phyloP scores from a whole-genome alignment of 106 monocot genomes.

The Xerophyta viscosa region DNA sequence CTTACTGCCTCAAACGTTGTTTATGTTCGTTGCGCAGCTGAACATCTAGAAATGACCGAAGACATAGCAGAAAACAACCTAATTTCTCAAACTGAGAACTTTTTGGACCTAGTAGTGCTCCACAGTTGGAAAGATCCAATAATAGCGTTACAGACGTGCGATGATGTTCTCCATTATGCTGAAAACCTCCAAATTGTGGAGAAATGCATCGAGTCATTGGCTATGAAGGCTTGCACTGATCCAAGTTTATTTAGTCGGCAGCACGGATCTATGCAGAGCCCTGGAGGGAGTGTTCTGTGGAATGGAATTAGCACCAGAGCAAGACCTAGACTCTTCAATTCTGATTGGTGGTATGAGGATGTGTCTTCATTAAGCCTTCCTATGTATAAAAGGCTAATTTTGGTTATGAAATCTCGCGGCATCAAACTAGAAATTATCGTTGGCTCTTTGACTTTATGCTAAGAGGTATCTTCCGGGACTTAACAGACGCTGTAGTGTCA shows the following conservation, averaged over 20 bases:
- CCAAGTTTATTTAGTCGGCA: slow-evolving; percentile 12
- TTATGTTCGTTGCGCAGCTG: slow-evolving; percentile 3
- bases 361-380: slow-evolving; percentile 10
- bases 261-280: slow-evolving; percentile 12
- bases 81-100: slow-evolving; percentile 9
- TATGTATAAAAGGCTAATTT: slow-evolving; percentile 8
- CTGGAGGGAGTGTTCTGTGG: slow-evolving; percentile 8
- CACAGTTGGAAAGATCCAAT: slow-evolving; percentile 12
- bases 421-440: slow-evolving; percentile 7
- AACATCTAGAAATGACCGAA: slow-evolving; percentile 11
- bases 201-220: slow-evolving; percentile 12
- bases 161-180: slow-evolving; percentile 5
- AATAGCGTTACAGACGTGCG: slow-evolving; percentile 5
- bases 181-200: slow-evolving; percentile 7
- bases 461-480: slow-evolving; percentile 8
- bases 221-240: slow-evolving; percentile 9
- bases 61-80: slow-evolving; percentile 12
- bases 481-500: not conserved
- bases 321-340: slow-evolving; percentile 6
- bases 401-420: slow-evolving; percentile 15
- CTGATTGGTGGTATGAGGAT: slow-evolving; percentile 17
- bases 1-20: slow-evolving; percentile 10
- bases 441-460: slow-evolving; percentile 6
- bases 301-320: slow-evolving; percentile 14
- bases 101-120: slow-evolving; percentile 7